A percentile compares a stretch with the other conserved stretches of the same genome.
phyloP scores from a whole-genome alignment of 495 filamentous ascomycete species.

The Penicillium canariense region DNA sequence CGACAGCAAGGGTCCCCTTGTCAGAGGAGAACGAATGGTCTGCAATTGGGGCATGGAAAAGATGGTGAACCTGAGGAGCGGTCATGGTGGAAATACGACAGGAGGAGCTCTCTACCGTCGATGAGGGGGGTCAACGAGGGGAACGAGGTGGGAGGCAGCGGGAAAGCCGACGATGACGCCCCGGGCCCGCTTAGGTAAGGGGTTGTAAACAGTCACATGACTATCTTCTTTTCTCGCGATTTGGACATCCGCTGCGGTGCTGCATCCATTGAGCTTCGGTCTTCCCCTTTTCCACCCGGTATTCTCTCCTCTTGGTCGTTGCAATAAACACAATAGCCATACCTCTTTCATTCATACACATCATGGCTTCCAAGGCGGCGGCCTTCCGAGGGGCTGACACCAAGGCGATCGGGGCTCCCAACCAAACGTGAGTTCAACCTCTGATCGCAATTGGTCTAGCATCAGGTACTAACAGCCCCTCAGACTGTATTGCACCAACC shows the following conservation, averaged over 20 bases:
- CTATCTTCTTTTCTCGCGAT: constrained; percentile 12
- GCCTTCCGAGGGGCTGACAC: constrained; percentile 36
- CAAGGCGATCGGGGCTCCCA: constrained; percentile 52
- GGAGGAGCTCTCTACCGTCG: constrained; percentile 99
- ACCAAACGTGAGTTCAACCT: constrained; percentile 63
- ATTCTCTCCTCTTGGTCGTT: background rate
- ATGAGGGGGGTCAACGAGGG: constrained; percentile 17
- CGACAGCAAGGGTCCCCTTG: constrained; percentile 82
- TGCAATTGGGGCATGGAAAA: constrained; percentile 93
- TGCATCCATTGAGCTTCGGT: constrained; percentile 12
- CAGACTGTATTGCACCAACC: constrained; percentile 83
- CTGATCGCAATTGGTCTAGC: constrained; percentile 9
- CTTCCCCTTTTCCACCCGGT: background rate
- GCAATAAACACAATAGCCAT: background rate
- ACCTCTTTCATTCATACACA: background rate
- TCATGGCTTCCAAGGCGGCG: constrained; percentile 42
- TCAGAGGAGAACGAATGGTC: constrained; percentile 98
- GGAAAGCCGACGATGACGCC: constrained; percentile 26
- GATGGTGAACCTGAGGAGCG: constrained; percentile 86
- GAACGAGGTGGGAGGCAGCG: background rate
- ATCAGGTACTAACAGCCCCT: constrained; percentile 29
- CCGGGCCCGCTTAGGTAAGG: constrained; percentile 24
- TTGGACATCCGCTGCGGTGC: constrained; percentile 10
- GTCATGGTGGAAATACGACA: constrained; percentile 76
- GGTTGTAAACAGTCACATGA: constrained; percentile 6